Evolutionary conservation across 1,284 basidiomycete genomes (phyloP), one percentile per base, ranked within the genome.

Genomic region (Fomitopsis schrenkii): DNA sequence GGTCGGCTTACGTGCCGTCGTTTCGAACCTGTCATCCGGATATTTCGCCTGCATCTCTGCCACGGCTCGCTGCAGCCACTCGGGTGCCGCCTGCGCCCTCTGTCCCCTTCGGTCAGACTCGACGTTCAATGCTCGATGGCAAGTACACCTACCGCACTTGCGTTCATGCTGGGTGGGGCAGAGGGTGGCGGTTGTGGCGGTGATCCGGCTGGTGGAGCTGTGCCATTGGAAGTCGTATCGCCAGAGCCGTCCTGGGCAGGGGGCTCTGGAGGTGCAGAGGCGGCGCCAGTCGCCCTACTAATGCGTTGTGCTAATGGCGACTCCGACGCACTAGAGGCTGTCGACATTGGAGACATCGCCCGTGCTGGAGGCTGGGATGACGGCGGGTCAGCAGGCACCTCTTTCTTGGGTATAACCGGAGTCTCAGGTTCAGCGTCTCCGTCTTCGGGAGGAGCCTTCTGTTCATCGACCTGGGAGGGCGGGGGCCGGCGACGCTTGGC

Each of bases 1-100:
- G 12, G 77, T 76, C 14, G 83, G 79, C 70, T 83, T 85, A 57
- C 86, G 82, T 22, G 86, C 77, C n/a, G 90, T 85, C 12, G 91
- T 82, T 64, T 91, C 88, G 70, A 98, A 95, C 58, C 76, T 84
- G 72, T 98, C 95, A 63, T 93, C 83, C 1, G 91, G 88, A 72
- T 94, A 97, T 74, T 82, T 85, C 15, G 75, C 73, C 69, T 90
- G 86, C 77, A 95, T 85, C 1, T 79, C 81, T 48, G 82, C 79
- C 64, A 90, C 82, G 5, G 90, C 87, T 35, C 72, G 70, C 28
- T 79, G 76, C 26, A 95, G 77, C 94, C 95, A 96, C 36, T 78
- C 72, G 0, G 94, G 94, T 41, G 83, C 80, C 22, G 63, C n/a
- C 48, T 60, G 52, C 66, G 41, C 14, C 35, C 52, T 36, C 52